Evolutionary conservation across 805 yeast genomes (phyloP), one percentile per base, ranked within the genome.

Genomic region (Jamesozyma spencerorum): DNA sequence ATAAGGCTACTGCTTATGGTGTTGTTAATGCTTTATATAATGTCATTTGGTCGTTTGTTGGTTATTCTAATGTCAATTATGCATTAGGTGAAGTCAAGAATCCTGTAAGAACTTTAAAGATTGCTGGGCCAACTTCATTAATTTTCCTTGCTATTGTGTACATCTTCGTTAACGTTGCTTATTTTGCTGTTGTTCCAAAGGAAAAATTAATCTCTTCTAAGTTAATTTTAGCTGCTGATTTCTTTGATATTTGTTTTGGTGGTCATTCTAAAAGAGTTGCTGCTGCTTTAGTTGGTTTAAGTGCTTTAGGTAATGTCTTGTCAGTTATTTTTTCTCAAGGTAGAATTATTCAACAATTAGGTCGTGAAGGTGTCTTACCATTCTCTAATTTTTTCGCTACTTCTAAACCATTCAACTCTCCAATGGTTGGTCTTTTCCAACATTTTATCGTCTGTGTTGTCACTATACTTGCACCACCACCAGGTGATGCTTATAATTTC

Each of bases 281-380:
- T 10, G 75, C 87, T 11, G 87, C 78, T 1, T 79, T 85, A 55
- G 90, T 85, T 36, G 92, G 94, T 3, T 65, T 85, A 38, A 75
- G 84, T 53, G 87, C 94, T 3, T 66, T 81, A 44, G 95, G 94
- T 45, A 85, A 85, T 55, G 88, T 85, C 33, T 58, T 84, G 62
- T 74, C 87, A n/a, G 94, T 84, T 33, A 79, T 81, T 40, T 80
- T 82, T 54, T 77, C 90, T 4, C 94, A 85, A 61, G 88, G 90
- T 40, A 72, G 94, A 65, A 74, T 81, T 46, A 69, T 84, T 38
- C 87, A 84, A 60, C 85, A 81, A 49, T 70, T 84, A 50, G 94
- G 86, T 29, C 75, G 90, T 60, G 90, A 84, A 62, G 90, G 90
- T 44, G 71, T 77, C 35, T 65, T 85, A 47, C 94, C 95, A 39